These are phyloP conservation scores for Pinus albicaulis DNA, from an alignment of 75 land plant species.

Conservation along the genomic window DNA sequence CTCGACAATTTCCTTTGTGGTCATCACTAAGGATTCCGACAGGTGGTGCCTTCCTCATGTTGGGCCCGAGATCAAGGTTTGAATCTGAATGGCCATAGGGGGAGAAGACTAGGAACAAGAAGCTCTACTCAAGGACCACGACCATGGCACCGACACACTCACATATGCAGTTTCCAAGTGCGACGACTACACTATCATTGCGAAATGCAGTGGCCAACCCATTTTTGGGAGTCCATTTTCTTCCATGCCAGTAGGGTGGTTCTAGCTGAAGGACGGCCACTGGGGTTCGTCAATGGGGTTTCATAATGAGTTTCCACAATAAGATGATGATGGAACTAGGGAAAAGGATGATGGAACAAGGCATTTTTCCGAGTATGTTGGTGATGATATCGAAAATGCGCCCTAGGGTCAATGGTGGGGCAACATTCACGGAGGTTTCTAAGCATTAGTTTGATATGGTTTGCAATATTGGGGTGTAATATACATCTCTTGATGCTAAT, in stretches of 20 bases:
- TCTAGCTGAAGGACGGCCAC: background rate
- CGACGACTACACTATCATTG: constrained; percentile 35
- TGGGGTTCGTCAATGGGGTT: background rate
- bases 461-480: too few relatives aligned
- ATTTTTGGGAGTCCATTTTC: constrained; percentile 37
- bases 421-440: constrained; percentile 30
- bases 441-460: constrained; percentile 6
- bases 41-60: constrained; percentile 26
- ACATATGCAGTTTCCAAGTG: constrained; percentile 48
- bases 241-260: constrained; percentile 29
- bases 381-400: constrained; percentile 25
- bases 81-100: constrained; percentile 24
- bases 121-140: constrained; percentile 41
- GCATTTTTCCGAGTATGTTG: constrained; percentile 63
- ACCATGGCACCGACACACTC: constrained; percentile 34
- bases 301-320: background rate
- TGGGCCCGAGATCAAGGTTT: constrained; percentile 33
- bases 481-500: too few relatives aligned
- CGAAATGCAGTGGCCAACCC: constrained; percentile 34
- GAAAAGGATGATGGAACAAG: too few relatives aligned
- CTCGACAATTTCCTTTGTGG: constrained; percentile 37
- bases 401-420: constrained; percentile 32
- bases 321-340: constrained; percentile 37
- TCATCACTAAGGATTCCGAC: constrained; percentile 32
- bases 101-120: constrained; percentile 30